These are phyloP conservation scores for Mycena metata DNA, from an alignment of 768 basidiomycete genomes.

Conservation along the genomic window DNA sequence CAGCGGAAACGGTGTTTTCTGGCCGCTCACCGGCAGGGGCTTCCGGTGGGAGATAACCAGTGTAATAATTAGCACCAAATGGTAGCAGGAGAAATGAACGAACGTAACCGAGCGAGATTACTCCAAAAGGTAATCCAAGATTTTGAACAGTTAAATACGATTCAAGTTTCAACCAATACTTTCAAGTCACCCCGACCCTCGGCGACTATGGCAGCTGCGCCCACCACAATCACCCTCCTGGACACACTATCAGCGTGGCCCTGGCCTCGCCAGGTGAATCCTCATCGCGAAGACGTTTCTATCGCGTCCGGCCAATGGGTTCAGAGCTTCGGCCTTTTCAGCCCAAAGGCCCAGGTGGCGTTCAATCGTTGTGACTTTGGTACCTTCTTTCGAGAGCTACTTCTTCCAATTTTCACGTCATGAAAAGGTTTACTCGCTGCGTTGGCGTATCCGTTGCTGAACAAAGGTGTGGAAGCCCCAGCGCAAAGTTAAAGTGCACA, in stretches of 20 bases:
- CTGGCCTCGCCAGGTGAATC: constrained; percentile 16
- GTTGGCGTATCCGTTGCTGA: constrained; percentile 8
- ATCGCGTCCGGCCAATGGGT: constrained; percentile 15
- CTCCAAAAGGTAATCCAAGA: too few relatives aligned
- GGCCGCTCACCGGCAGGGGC: too few relatives aligned
- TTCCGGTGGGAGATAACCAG: too few relatives aligned
- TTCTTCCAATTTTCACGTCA: constrained; percentile 20
- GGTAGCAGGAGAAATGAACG: too few relatives aligned
- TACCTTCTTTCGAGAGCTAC: constrained; percentile 23
- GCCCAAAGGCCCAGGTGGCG: constrained; percentile 15
- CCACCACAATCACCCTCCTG: constrained; percentile 5
- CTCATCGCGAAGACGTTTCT: constrained; percentile 14
- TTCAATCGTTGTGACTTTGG: constrained; percentile 32
- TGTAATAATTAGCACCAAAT: too few relatives aligned
- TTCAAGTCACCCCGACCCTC: neutral
- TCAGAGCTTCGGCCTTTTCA: constrained; percentile 20
- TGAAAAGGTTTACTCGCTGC: constrained; percentile 13
- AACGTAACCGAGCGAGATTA: too few relatives aligned
- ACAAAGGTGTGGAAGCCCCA: neutral
- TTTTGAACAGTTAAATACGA: neutral
- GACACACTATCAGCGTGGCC: constrained; percentile 21
- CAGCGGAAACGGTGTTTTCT: too few relatives aligned
- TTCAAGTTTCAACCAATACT: neutral
- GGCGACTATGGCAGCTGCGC: neutral
- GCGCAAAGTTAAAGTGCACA: neutral